Percentiles rank a stretch among this genome's conserved stretches.
Evolutionary conservation across 2,329 filamentous ascomycete species (phyloP).

Genomic region (Ascochyta fabae): DNA sequence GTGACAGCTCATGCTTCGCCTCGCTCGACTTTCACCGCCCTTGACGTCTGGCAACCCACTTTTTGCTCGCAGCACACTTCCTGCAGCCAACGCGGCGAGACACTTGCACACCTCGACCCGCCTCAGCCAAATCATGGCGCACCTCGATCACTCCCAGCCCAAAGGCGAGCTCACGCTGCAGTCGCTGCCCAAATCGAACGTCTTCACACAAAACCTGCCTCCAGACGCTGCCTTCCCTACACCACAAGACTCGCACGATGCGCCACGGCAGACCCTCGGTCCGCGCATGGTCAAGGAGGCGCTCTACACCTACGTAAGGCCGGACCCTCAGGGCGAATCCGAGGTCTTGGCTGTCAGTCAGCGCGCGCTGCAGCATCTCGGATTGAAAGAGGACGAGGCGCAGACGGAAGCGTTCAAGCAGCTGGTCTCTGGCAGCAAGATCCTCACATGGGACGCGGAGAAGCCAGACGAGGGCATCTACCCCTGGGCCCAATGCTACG

Average conservation of each 20-base stretch:
- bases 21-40: conserved; percentile 14
- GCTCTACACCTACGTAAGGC: conserved; percentile 88
- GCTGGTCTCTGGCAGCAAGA: conserved; percentile 80
- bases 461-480: conserved; percentile 67
- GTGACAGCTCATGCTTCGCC: conserved; percentile 26
- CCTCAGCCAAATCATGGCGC: conserved; percentile 54
- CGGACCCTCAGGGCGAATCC: conserved; percentile 72
- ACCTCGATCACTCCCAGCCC: conserved; percentile 45
- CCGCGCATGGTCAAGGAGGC: conserved; percentile 86
- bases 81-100: conserved; percentile 3
- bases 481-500: conserved; percentile 98
- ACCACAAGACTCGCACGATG: conserved; percentile 79
- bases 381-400: conserved; percentile 72
- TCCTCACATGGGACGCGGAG: conserved; percentile 78
- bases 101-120: conserved; percentile 35
- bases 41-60: conserved; percentile 1
- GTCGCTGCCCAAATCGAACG: conserved; percentile 68
- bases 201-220: conserved; percentile 72
- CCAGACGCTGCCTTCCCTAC: conserved; percentile 80
- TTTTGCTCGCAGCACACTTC: not conserved
- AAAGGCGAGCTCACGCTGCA: conserved; percentile 46
- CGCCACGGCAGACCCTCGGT: conserved; percentile 75
- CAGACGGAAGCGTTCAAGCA: conserved; percentile 75
- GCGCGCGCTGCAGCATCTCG: conserved; percentile 80
- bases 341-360: conserved; percentile 83